phyloP scores from a whole-genome alignment of 495 filamentous ascomycete genomes.

The Tetracladium marchalianum region DNA sequence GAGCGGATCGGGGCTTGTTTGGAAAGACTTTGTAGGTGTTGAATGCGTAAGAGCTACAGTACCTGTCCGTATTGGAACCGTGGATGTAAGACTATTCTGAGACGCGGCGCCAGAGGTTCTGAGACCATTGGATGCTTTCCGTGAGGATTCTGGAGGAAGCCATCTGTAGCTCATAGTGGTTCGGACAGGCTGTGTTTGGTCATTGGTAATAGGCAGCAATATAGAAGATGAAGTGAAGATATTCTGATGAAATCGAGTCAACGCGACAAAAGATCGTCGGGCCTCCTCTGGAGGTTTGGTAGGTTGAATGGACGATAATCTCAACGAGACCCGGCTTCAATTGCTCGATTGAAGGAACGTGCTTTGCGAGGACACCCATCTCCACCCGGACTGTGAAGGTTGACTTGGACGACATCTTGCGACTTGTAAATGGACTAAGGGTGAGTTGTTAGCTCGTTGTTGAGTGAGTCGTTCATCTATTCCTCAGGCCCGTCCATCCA shows the following conservation, averaged over 20 bases:
- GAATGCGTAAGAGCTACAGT: slow-evolving; percentile 17
- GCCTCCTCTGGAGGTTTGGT: background rate
- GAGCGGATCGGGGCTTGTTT: background rate
- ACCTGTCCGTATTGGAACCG: slow-evolving; percentile 6
- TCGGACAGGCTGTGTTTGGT: background rate
- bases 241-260: too few species aligned
- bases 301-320: slow-evolving; percentile 56
- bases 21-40: slow-evolving; percentile 8
- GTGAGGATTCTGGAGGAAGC: background rate
- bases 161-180: slow-evolving; percentile 7
- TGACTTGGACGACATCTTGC: slow-evolving; percentile 85
- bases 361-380: slow-evolving; percentile 98
- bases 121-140: background rate
- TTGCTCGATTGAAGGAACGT: slow-evolving; percentile 98
- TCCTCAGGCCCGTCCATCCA: background rate
- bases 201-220: background rate
- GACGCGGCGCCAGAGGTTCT: background rate
- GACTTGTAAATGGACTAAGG: slow-evolving; percentile 44
- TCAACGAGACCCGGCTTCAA: slow-evolving; percentile 93
- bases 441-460: slow-evolving; percentile 28
- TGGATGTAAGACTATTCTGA: background rate
- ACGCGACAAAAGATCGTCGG: too few species aligned
- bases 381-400: slow-evolving; percentile 95
- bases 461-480: too few species aligned
- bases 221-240: background rate